phyloP scores from a whole-genome alignment of 2,329 filamentous ascomycete genomes.

The Penicillium crustosum region DNA sequence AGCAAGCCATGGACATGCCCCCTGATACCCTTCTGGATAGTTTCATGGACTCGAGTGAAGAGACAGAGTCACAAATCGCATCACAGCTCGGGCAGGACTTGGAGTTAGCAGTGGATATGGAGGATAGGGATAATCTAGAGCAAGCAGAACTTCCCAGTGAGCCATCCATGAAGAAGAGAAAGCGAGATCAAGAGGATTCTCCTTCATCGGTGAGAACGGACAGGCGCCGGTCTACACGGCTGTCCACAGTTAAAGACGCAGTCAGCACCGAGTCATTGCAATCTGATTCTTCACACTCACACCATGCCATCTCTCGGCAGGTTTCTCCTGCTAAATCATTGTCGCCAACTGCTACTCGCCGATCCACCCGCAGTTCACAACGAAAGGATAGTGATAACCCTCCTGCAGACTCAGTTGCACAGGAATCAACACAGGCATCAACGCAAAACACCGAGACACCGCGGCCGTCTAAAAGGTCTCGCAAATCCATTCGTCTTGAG shows the following conservation, averaged over 20 bases:
- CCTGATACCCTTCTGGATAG: background rate
- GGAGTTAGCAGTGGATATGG: conserved; percentile 38
- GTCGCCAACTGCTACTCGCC: conserved; percentile 22
- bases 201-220: conserved; percentile 20
- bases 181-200: conserved; percentile 28
- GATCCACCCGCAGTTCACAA: conserved; percentile 28
- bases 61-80: conserved; percentile 46
- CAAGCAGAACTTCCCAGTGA: conserved; percentile 5
- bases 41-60: conserved; percentile 35
- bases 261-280: conserved; percentile 13
- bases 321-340: conserved; percentile 10
- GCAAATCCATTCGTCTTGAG: conserved; percentile 33
- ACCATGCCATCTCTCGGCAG: conserved; percentile 3
- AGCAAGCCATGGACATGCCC: background rate
- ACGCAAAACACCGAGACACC: conserved; percentile 11
- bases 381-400: conserved; percentile 7
- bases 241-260: conserved; percentile 20
- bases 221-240: conserved; percentile 33
- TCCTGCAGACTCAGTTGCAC: background rate
- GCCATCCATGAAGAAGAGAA: conserved; percentile 36
- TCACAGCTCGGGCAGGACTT: conserved; percentile 49
- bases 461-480: conserved; percentile 29
- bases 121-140: conserved; percentile 14
- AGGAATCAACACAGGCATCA: background rate
- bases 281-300: conserved; percentile 13